Evolutionary conservation across 169 alveolate species (phyloP).

Genomic region (Plasmodium sp.): DNA sequence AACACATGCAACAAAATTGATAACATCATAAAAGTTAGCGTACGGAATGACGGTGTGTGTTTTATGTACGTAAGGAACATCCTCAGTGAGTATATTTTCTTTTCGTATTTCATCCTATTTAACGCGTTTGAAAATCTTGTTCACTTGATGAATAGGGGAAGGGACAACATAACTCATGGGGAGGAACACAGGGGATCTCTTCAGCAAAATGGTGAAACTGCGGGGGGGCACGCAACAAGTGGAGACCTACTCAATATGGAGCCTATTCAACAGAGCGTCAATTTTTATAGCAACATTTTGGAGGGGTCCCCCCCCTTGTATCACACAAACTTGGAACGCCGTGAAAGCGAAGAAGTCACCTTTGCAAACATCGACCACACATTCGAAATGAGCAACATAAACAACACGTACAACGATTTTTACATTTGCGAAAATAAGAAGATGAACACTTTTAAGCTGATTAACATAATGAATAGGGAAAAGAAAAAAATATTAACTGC

Average conservation of each 20-base stretch:
- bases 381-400: constrained; percentile 64
- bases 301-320: not conserved
- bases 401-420: constrained; percentile 49
- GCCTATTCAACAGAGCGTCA: not conserved
- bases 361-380: constrained; percentile 35
- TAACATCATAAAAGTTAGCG: constrained; percentile 67
- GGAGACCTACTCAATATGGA: not conserved
- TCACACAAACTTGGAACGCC: not conserved
- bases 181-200: not conserved
- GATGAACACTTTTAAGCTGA: constrained; percentile 39
- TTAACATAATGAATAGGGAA: constrained; percentile 58
- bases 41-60: constrained; percentile 74
- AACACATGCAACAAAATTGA: constrained; percentile 75
- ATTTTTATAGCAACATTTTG: not conserved
- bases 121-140: constrained; percentile 58
- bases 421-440: constrained; percentile 75
- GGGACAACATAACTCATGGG: not conserved
- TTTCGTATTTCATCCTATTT: constrained; percentile 62
- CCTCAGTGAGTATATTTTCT: constrained; percentile 42
- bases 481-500: constrained; percentile 39
- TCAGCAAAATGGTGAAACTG: not conserved
- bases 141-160: constrained; percentile 12
- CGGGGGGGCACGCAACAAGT: not conserved
- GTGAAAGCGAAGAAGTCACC: not conserved
- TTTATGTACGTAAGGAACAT: constrained; percentile 60